Base-by-base conservation (phyloP, 2,329 filamentous ascomycete genomes). In the Apiospora kogelbergensis region DNA sequence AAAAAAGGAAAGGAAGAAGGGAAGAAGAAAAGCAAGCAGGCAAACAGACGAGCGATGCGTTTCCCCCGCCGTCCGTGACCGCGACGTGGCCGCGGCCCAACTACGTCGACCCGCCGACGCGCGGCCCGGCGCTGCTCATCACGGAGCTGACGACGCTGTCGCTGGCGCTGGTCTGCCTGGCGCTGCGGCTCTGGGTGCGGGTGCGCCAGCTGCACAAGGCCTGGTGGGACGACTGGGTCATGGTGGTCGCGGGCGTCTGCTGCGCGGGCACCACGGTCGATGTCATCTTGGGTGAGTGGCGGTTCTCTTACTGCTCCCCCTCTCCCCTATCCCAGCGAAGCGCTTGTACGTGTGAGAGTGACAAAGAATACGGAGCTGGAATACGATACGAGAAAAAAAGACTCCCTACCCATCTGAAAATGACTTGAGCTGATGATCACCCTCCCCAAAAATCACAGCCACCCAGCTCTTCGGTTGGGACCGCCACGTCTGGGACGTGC, bases 171-270 rank as follows among this genome's bases (percentile, higher is more conserved):
- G 46, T 80, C 11, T 78, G 76, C 24, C 74, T 83, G 7, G 64
- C 71, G 26, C 73, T 81, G 65, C 79, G 81, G 11, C 74, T 83
- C 41, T 82, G 81, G 64, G 80, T 81, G 64, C 76, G 80, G 11
- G 68, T 79, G 2, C 68, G 72, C 68, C 75, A 80, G 45, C 75
- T 82, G 30, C 74, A 76, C 42, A 78, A 75, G 63, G 75, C 70
- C 42, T 79, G 79, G 45, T 73, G 76, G 66, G 82, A 83, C 69
- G 82, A 83, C 74, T 82, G 79, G 81, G 67, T 83, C 20, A 83
- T 83, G 81, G 70, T 82, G 5, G 76, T 66, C 41, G 80, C 80
- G 6, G 77, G 78, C 13, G 9, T 71, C 1, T 69, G 67, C 48
- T 71, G 70, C 48, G 48, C 65, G 15, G 70, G 68, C 1, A 67